Evolutionary conservation across 225 moss, liverwort and hornwort genomes (phyloP).

Genomic region (Neckera pumila): DNA sequence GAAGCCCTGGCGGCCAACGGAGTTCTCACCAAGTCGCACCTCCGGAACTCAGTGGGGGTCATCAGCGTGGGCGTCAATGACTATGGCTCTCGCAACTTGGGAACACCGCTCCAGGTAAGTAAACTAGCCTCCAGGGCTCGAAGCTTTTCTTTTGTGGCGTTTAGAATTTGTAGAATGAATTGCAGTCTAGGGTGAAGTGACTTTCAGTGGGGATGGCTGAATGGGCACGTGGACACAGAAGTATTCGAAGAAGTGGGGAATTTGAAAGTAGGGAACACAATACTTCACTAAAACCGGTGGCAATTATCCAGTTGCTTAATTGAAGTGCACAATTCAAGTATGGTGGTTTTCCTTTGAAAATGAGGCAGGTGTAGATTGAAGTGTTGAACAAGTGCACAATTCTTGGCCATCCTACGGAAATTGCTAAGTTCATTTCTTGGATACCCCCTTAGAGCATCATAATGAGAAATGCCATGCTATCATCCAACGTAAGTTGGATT

Average conservation of each 20-base stretch:
- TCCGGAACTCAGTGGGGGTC: neutral
- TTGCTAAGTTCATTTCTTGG: neutral
- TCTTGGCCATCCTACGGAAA: neutral
- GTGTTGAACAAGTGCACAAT: neutral
- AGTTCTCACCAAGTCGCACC: neutral
- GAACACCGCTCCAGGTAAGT: neutral
- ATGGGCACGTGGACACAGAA: neutral
- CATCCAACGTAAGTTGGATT: neutral
- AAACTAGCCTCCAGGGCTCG: neutral
- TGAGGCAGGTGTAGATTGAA: neutral
- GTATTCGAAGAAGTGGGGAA: neutral
- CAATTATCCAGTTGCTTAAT: neutral
- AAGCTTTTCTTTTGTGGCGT: neutral
- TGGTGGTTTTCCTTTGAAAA: neutral
- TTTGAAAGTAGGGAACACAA: neutral
- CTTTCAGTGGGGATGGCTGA: neutral
- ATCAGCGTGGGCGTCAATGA: slow-evolving; percentile 7
- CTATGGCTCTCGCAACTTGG: neutral
- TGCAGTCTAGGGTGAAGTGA: neutral
- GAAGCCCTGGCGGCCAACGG: neutral
- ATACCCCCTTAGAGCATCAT: neutral
- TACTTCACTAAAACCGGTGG: neutral
- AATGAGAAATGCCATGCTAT: neutral
- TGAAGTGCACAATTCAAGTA: neutral
- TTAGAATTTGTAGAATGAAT: neutral